Percentiles rank a stretch among this genome's conserved stretches.
Conservation (phyloP, 2,329 filamentous ascomycete genomes). For the Penicillium expansum region DNA sequence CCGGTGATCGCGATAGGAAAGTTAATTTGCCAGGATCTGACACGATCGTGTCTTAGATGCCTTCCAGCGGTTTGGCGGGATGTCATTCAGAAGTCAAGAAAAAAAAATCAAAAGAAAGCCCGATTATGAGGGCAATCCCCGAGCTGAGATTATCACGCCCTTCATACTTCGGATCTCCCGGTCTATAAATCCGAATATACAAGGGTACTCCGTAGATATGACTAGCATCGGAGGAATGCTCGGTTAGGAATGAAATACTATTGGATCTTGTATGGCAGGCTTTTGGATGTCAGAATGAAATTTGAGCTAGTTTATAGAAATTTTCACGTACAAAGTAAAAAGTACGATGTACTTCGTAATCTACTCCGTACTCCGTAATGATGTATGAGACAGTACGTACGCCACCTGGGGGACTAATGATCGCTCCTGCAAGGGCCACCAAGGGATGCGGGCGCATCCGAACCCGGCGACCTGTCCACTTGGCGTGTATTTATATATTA, state of each 20-base stretch:
- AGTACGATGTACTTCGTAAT: background rate
- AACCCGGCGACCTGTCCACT: slow-evolving; percentile 8
- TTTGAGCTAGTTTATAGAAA: background rate
- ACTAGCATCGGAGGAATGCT: background rate
- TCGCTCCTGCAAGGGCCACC: slow-evolving; percentile 8
- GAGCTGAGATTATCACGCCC: background rate
- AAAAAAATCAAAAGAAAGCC: background rate
- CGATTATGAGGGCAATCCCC: background rate
- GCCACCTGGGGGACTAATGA: background rate
- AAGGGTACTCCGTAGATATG: background rate
- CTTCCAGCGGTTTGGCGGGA: too few species aligned
- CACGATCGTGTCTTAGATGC: slow-evolving; percentile 13
- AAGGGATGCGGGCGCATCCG: slow-evolving; percentile 3
- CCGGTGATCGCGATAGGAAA: slow-evolving; percentile 5
- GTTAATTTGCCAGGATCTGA: background rate
- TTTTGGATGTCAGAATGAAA: background rate
- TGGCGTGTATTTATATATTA: slow-evolving; percentile 1
- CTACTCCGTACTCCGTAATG: background rate
- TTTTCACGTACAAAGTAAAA: background rate
- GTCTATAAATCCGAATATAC: background rate
- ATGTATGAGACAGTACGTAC: background rate
- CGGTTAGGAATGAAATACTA: background rate
- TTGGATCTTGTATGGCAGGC: background rate
- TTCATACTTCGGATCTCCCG: background rate
- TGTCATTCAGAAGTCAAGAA: background rate